Evolutionary conservation across 371 early-diverging fungal genomes (phyloP).

Genomic region (Batkoa obscura): DNA sequence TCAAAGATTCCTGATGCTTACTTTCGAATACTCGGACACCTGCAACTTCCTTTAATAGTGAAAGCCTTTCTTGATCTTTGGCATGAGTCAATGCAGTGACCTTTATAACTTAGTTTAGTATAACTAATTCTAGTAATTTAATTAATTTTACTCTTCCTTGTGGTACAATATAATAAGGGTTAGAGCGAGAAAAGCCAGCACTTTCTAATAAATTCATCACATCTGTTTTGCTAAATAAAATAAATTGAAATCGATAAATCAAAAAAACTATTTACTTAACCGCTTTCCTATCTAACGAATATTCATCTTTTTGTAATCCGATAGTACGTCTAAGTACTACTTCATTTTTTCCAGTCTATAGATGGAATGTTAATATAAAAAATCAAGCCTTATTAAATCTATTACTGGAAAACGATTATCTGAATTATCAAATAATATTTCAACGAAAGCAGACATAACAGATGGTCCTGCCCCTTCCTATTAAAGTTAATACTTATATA

Average conservation of each 20-base stretch:
- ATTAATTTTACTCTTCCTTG: constrained; percentile 74
- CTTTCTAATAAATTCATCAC: constrained; percentile 87
- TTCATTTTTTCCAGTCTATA: constrained; percentile 33
- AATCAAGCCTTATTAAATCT: neutral
- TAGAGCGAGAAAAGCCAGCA: constrained; percentile 94
- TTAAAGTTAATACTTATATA: neutral
- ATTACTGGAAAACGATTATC: constrained; percentile 85
- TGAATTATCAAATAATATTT: constrained; percentile 90
- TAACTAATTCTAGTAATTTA: neutral
- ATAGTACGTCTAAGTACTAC: constrained; percentile 84
- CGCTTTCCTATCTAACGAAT: constrained; percentile 81
- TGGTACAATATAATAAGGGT: constrained; percentile 98
- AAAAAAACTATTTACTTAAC: constrained; percentile 39
- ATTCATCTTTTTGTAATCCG: constrained; percentile 94
- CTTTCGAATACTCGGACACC: constrained; percentile 97
- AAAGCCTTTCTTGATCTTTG: constrained; percentile 75
- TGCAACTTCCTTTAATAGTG: constrained; percentile 93
- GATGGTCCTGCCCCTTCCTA: constrained; percentile 86
- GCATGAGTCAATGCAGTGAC: constrained; percentile 84
- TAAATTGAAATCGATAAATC: neutral
- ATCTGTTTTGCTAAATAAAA: constrained; percentile 53
- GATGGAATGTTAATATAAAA: neutral
- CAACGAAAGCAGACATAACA: constrained; percentile 93
- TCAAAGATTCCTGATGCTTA: constrained; percentile 72
- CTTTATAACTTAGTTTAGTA: constrained; percentile 13